Percentiles rank a stretch among this genome's conserved stretches.
These are phyloP conservation scores for Colletotrichum incanum DNA, from an alignment of 2,329 filamentous ascomycete species.

Conservation along the genomic window DNA sequence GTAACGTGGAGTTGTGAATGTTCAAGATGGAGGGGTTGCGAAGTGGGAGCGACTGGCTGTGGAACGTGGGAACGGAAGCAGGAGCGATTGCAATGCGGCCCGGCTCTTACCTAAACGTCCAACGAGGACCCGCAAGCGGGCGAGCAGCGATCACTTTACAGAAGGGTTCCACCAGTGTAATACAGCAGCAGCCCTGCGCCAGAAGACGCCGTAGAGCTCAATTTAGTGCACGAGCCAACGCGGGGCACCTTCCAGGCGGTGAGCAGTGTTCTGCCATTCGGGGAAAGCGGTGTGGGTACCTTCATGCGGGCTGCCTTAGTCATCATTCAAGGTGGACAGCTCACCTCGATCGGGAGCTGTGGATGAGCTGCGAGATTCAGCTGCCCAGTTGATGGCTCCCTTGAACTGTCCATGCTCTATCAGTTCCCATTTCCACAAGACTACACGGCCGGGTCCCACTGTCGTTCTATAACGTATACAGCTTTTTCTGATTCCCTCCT, in stretches of 20 bases:
- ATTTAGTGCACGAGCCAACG: conserved; percentile 26
- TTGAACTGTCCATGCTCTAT: conserved; percentile 19
- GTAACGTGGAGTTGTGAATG: conserved; percentile 12
- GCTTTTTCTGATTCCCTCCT: not conserved
- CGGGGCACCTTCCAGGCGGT: conserved; percentile 30
- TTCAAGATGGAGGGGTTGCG: conserved; percentile 36
- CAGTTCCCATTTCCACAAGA: not conserved
- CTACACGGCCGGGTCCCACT: not conserved
- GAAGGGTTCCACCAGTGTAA: conserved; percentile 15
- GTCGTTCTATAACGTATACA: not conserved
- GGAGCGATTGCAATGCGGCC: conserved; percentile 5
- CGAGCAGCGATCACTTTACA: not conserved
- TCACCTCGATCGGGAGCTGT: conserved; percentile 40
- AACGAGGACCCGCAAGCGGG: conserved; percentile 12
- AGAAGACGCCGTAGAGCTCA: conserved; percentile 3
- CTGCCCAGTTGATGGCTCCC: conserved; percentile 27
- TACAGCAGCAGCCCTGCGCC: conserved; percentile 1
- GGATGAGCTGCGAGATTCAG: conserved; percentile 17
- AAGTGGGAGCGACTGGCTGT: conserved; percentile 20
- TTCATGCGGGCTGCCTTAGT: conserved; percentile 32
- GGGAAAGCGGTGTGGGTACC: conserved; percentile 16
- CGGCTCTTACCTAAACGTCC: conserved; percentile 34
- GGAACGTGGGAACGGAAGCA: no score
- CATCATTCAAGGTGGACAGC: conserved; percentile 44
- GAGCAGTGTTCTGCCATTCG: conserved; percentile 4